These are phyloP conservation scores for Tulasnella sp. DNA, from an alignment of 768 basidiomycete species.

Conservation along the genomic window DNA sequence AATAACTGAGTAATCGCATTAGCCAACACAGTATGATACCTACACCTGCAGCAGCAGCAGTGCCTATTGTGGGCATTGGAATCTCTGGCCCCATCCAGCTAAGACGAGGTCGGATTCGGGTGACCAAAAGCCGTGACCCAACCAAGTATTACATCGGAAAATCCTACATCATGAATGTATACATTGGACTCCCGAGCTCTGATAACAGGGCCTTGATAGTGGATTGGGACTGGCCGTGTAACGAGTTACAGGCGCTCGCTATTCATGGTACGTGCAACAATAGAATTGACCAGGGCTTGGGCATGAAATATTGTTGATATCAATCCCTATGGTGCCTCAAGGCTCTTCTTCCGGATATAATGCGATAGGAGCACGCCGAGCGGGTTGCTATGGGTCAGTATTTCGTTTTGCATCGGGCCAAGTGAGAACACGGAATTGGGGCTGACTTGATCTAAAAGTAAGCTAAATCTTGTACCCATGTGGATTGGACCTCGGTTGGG, in stretches of 20 bases:
- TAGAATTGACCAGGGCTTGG: not conserved
- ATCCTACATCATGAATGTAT: not conserved
- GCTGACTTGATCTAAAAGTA: no score
- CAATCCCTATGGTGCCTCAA: not conserved
- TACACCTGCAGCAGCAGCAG: not conserved
- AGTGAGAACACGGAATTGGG: no score
- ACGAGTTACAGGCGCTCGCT: not conserved
- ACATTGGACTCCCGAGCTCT: not conserved
- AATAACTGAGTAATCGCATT: not conserved
- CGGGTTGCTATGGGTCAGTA: no score
- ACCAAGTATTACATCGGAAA: not conserved
- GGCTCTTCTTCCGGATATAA: not conserved
- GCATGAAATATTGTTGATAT: not conserved
- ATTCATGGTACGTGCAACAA: not conserved
- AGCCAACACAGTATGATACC: not conserved
- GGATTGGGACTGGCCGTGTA: not conserved
- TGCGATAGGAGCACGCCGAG: no score
- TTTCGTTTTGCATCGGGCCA: no score
- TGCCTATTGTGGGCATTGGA: no score
- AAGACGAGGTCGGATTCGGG: not conserved
- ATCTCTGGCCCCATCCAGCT: no score
- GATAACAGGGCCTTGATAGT: not conserved
- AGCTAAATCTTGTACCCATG: not conserved
- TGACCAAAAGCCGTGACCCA: not conserved
- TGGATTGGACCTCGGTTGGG: not conserved